These are phyloP conservation scores for Leishmania gerbilli DNA, from an alignment of 208 protist genomes.

Conservation along the genomic window DNA sequence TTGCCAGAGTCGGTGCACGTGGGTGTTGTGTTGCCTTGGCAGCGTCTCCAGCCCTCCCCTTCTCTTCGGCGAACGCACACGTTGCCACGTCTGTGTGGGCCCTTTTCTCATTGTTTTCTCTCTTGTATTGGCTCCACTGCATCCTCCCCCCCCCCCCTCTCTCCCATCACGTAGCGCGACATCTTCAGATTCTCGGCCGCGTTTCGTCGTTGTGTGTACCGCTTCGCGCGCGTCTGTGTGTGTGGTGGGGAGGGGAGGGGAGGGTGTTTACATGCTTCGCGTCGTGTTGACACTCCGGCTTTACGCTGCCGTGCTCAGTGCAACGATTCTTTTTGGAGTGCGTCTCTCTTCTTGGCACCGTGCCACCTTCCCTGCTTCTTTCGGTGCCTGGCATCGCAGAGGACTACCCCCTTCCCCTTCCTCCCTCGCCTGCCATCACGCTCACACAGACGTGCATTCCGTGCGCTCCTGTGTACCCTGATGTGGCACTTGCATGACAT, in stretches of 20 bases:
- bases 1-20: not conserved
- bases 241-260: no score
- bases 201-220: not conserved
- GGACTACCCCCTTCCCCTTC: not conserved
- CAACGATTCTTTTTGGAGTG: not conserved
- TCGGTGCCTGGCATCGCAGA: no score
- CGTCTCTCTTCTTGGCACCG: not conserved
- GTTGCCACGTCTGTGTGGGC: not conserved
- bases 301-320: not conserved
- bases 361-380: not conserved
- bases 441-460: not conserved
- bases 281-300: not conserved
- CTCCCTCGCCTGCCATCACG: not conserved
- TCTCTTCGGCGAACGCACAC: not conserved
- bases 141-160: not conserved
- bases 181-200: not conserved
- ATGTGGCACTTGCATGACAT: not conserved
- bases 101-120: not conserved
- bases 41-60: not conserved
- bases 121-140: not conserved
- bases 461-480: not conserved
- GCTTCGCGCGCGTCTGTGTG: not conserved
- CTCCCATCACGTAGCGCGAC: not conserved
- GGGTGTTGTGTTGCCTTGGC: not conserved
- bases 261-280: not conserved